Percentiles rank a stretch among this genome's conserved stretches.
phyloP scores from a whole-genome alignment of 768 basidiomycete genomes.

The Boletus barrowsii region DNA sequence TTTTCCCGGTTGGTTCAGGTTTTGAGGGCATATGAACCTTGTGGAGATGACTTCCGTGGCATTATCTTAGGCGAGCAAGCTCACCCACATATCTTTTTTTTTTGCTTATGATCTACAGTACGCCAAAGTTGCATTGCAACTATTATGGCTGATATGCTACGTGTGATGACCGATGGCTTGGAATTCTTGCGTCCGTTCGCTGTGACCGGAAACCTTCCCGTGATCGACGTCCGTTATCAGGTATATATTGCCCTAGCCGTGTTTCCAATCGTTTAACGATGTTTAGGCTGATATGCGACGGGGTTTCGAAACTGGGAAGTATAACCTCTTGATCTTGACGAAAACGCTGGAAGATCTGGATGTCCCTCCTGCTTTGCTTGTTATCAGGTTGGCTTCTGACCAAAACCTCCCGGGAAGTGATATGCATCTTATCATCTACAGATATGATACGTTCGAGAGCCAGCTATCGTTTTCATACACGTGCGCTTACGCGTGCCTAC shows the following conservation, averaged over 20 bases:
- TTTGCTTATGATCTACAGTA: slow-evolving; percentile 39
- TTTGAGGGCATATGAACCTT: slow-evolving; percentile 50
- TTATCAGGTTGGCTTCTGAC: slow-evolving; percentile 52
- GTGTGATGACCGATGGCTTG: slow-evolving; percentile 48
- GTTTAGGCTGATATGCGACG: slow-evolving; percentile 46
- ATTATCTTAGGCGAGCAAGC: slow-evolving; percentile 57
- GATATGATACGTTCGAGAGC: slow-evolving; percentile 48
- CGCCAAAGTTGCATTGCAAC: slow-evolving; percentile 51
- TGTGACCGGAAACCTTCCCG: slow-evolving; percentile 38
- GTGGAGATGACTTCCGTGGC: slow-evolving; percentile 60
- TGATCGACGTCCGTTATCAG: slow-evolving; percentile 33
- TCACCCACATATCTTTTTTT: slow-evolving; percentile 32
- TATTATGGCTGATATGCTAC: slow-evolving; percentile 56
- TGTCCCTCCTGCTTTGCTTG: slow-evolving; percentile 51
- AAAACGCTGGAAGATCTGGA: slow-evolving; percentile 60
- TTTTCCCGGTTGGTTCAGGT: slow-evolving; percentile 58
- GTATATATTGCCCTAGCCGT: slow-evolving; percentile 18
- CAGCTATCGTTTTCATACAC: slow-evolving; percentile 57
- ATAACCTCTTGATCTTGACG: slow-evolving; percentile 63
- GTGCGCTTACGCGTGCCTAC: slow-evolving; percentile 45
- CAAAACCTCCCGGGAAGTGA: not conserved
- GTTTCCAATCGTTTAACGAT: slow-evolving; percentile 3
- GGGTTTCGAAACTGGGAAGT: slow-evolving; percentile 50
- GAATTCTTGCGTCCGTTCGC: slow-evolving; percentile 55
- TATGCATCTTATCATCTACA: slow-evolving; percentile 24